Conservation (phyloP, 2,329 filamentous ascomycete genomes). For the Colletotrichum tropicale region DNA sequence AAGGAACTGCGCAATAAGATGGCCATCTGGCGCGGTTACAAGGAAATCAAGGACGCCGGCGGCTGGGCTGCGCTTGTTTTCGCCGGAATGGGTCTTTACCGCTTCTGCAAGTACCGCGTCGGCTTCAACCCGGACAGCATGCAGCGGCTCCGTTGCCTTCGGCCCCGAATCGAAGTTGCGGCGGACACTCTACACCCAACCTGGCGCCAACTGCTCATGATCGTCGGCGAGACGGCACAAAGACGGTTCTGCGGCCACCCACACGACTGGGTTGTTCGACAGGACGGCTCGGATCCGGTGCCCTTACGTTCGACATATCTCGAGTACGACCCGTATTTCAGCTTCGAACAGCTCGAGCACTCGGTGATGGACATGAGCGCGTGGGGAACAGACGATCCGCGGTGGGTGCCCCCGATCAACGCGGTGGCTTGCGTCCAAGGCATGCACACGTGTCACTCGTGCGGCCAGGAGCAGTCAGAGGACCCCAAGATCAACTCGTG, state of each 20-base stretch:
- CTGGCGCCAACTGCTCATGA: conserved; percentile 54
- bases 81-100: conserved; percentile 61
- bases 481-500: conserved; percentile 52
- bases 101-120: conserved; percentile 64
- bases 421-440: conserved; percentile 28
- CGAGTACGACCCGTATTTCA: conserved; percentile 49
- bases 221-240: conserved; percentile 46
- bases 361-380: conserved; percentile 50
- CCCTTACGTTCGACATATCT: conserved; percentile 50
- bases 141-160: conserved; percentile 46
- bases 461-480: conserved; percentile 54
- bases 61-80: conserved; percentile 62
- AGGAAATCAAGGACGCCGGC: conserved; percentile 61
- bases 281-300: conserved; percentile 42
- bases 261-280: conserved; percentile 56
- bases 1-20: conserved; percentile 59
- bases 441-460: conserved; percentile 41
- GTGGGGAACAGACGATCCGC: conserved; percentile 56
- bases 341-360: conserved; percentile 53
- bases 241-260: conserved; percentile 50
- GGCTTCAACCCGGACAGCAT: conserved; percentile 57
- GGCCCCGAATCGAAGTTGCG: conserved; percentile 54
- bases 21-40: conserved; percentile 60
- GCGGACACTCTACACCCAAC: conserved; percentile 57
- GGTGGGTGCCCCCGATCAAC: conserved; percentile 35